Evolutionary conservation across 1,284 basidiomycete species (phyloP).

Genomic region (Ganoderma sinense): DNA sequence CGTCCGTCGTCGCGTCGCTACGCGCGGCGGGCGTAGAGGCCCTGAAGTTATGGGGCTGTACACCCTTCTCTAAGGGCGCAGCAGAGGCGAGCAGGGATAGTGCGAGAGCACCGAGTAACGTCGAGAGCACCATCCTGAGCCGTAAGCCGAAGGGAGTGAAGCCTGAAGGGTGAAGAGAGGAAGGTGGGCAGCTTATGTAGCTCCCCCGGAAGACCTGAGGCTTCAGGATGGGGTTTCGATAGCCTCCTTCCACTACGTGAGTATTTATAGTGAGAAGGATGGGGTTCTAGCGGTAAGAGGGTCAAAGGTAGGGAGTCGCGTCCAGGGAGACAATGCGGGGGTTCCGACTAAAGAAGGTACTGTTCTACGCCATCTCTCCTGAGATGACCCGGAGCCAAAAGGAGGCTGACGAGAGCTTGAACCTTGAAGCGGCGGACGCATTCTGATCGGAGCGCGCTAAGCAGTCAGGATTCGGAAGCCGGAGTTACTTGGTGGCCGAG

Average conservation of each 20-base stretch:
- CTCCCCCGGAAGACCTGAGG: not conserved
- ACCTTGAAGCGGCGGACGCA: not conserved
- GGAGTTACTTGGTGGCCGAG: not conserved
- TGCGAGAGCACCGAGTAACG: slow-evolving; percentile 19
- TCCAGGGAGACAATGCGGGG: slow-evolving; percentile 1
- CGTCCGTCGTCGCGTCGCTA: slow-evolving; percentile 8
- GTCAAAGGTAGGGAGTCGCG: slow-evolving; percentile 2
- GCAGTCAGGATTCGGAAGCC: not conserved
- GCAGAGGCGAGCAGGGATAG: slow-evolving; percentile 20
- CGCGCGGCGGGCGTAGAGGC: not conserved
- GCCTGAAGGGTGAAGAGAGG: not conserved
- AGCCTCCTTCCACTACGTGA: not conserved
- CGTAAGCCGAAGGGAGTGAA: not conserved
- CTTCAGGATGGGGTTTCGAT: not conserved
- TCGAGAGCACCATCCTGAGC: slow-evolving; percentile 18
- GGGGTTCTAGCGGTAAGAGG: not conserved
- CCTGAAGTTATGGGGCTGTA: slow-evolving; percentile 24
- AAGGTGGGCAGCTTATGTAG: not conserved
- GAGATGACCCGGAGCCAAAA: slow-evolving; percentile 2
- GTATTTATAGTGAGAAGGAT: slow-evolving; percentile 8
- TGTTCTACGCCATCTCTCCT: slow-evolving; percentile 3
- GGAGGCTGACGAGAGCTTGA: slow-evolving; percentile 21
- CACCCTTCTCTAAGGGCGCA: slow-evolving; percentile 19
- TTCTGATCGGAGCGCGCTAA: not conserved
- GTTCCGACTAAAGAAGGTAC: slow-evolving; percentile 12